A percentile compares a stretch with the other conserved stretches of the same genome.
Conservation (phyloP, 352 stramenopile genomes). For the Phytopythium sindhum region DNA sequence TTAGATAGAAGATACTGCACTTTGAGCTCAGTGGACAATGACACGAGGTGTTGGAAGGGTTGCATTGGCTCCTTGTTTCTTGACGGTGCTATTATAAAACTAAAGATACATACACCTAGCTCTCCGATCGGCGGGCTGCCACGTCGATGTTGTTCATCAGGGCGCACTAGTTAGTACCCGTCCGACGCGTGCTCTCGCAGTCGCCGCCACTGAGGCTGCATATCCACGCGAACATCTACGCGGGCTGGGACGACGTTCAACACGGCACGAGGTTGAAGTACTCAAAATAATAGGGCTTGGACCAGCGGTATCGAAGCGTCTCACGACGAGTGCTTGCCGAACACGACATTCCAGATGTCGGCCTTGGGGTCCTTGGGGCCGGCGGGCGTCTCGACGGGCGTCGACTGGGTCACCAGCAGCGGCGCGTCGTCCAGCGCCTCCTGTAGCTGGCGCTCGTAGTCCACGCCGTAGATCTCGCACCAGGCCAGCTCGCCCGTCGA, state of each 20-base stretch:
- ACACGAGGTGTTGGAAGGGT: too few species aligned
- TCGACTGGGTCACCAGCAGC: conserved; percentile 30
- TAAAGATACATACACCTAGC: background rate
- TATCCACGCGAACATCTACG: background rate
- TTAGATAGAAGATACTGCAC: too few species aligned
- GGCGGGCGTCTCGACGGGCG: conserved; percentile 1
- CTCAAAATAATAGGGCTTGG: background rate
- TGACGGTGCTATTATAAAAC: background rate
- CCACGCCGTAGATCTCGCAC: conserved; percentile 74
- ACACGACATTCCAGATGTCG: conserved; percentile 57
- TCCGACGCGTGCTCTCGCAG: background rate
- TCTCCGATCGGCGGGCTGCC: background rate
- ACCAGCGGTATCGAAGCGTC: background rate
- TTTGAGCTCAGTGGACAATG: too few species aligned
- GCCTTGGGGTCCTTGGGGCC: conserved; percentile 22
- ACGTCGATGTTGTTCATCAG: background rate
- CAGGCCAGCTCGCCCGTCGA: conserved; percentile 60
- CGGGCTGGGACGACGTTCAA: background rate
- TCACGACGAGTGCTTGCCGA: conserved; percentile 28
- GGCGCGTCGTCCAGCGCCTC: conserved; percentile 58
- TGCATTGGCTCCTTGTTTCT: background rate
- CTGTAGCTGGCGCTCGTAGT: conserved; percentile 67
- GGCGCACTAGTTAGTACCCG: too few species aligned
- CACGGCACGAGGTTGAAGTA: background rate
- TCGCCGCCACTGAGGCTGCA: background rate